A percentile compares a stretch with the other conserved stretches of the same genome.
Conservation (phyloP, 1,284 basidiomycete genomes). For the Veloporphyrellus conicus region DNA sequence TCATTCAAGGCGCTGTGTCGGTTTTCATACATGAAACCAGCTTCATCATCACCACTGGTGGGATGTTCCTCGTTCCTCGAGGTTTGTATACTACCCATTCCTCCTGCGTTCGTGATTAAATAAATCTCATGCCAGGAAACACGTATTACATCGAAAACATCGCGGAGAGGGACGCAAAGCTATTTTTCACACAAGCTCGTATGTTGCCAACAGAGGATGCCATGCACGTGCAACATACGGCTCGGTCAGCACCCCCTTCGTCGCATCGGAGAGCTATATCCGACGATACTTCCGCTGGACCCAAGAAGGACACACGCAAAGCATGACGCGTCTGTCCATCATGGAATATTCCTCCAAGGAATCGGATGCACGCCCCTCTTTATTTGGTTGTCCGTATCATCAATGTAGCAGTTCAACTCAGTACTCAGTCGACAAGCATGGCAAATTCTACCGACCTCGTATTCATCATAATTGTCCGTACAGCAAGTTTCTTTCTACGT, state of each 20-base stretch:
- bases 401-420: too few relatives aligned
- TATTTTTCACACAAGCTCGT: constrained; percentile 93
- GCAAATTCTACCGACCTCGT: background rate
- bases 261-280: constrained; percentile 33
- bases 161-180: constrained; percentile 68
- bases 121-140: constrained; percentile 58
- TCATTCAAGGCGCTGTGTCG: constrained; percentile 83
- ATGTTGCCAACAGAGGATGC: constrained; percentile 45
- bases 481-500: constrained; percentile 14
- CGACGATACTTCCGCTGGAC: constrained; percentile 20
- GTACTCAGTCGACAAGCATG: background rate
- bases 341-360: too few relatives aligned
- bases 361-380: too few relatives aligned
- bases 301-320: constrained; percentile 20
- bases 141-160: constrained; percentile 89
- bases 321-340: constrained; percentile 5
- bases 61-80: constrained; percentile 87
- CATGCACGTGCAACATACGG: constrained; percentile 22
- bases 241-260: constrained; percentile 31
- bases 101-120: background rate
- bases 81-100: constrained; percentile 44
- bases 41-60: constrained; percentile 77
- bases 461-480: constrained; percentile 24
- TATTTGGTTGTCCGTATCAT: too few relatives aligned
- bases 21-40: constrained; percentile 78